These are phyloP conservation scores for Fusarium continuum DNA, from an alignment of 2,329 filamentous ascomycete species.

Conservation along the genomic window DNA sequence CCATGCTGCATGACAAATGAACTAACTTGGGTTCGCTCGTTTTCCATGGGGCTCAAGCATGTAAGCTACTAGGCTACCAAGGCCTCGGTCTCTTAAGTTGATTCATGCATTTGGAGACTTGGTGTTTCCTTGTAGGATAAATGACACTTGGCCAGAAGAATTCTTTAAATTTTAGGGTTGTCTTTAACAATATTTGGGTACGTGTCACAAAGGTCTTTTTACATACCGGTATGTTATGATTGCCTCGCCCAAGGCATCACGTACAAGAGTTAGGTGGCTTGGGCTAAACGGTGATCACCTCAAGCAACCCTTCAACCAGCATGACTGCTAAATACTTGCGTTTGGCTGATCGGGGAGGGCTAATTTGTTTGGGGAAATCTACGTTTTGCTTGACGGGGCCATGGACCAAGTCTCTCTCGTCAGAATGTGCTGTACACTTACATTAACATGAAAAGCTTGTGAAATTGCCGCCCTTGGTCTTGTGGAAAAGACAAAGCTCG, in stretches of 20 bases:
- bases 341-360: background rate
- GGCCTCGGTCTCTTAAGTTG: background rate
- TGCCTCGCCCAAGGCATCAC: background rate
- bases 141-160: background rate
- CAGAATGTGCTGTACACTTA: too few relatives aligned
- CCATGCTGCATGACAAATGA: conserved; percentile 40
- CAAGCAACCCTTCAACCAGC: background rate
- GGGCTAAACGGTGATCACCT: too few relatives aligned
- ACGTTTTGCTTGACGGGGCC: too few relatives aligned
- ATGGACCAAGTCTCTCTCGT: too few relatives aligned
- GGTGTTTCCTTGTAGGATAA: background rate
- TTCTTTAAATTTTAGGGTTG: background rate
- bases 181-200: background rate
- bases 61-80: background rate
- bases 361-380: background rate
- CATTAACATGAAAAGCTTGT: too few relatives aligned
- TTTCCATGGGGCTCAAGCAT: conserved; percentile 17
- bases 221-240: background rate
- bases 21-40: conserved; percentile 33
- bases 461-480: too few relatives aligned
- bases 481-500: too few relatives aligned
- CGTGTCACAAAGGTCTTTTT: background rate
- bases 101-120: background rate
- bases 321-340: background rate
- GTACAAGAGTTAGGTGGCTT: too few relatives aligned